A percentile compares a stretch with the other conserved stretches of the same genome.
Evolutionary conservation across 345 rosid species (phyloP).

Genomic region (Rhodamnia rubescens): DNA sequence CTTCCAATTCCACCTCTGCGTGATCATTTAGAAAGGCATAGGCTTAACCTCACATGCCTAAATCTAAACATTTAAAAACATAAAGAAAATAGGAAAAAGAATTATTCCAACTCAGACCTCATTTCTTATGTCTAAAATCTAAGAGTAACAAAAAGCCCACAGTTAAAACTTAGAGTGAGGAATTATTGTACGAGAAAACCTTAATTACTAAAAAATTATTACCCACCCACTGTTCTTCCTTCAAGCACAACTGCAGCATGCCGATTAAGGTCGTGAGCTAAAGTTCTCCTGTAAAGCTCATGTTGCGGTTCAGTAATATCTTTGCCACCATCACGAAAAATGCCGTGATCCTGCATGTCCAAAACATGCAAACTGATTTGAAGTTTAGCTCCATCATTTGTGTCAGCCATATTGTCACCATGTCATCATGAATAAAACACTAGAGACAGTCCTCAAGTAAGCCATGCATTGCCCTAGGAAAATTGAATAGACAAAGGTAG

Average conservation of each 20-base stretch:
- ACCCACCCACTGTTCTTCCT: constrained; percentile 65
- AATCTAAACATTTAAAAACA: not conserved
- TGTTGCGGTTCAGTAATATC: constrained; percentile 42
- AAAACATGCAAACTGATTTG: not conserved
- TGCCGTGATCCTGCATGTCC: constrained; percentile 62
- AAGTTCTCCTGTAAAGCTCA: constrained; percentile 49
- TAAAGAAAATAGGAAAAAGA: not conserved
- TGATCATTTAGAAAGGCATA: constrained; percentile 5
- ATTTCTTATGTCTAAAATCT: not conserved
- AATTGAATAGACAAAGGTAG: not conserved
- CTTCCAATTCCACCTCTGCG: constrained; percentile 65
- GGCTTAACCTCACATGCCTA: not conserved
- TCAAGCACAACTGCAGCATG: constrained; percentile 93
- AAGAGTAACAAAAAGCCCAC: not conserved
- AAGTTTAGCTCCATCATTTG: not conserved
- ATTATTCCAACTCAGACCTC: not conserved
- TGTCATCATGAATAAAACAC: not conserved
- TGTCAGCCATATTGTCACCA: not conserved
- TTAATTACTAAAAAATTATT: not conserved
- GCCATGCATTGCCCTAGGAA: not conserved
- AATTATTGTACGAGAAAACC: not conserved
- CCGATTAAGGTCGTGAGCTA: constrained; percentile 72
- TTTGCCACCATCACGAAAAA: constrained; percentile 54
- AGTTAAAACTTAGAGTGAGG: not conserved
- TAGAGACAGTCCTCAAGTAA: not conserved